Evolutionary conservation across 1,284 basidiomycete species (phyloP).

Genomic region (Puccinia hordei): DNA sequence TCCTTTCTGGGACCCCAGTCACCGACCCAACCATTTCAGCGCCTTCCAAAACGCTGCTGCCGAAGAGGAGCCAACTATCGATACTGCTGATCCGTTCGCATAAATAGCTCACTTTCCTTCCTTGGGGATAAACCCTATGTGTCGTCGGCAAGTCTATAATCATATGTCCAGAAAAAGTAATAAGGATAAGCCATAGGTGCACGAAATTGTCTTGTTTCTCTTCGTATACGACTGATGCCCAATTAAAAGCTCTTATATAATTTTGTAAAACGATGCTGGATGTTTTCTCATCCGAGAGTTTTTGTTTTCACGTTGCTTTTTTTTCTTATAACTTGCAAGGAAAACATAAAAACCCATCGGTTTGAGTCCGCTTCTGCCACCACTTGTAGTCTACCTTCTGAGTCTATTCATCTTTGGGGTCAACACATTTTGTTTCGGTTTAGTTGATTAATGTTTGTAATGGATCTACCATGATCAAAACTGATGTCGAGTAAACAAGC

Average conservation of each 20-base stretch:
- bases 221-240: too few relatives aligned
- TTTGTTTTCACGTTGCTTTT: not conserved
- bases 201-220: too few relatives aligned
- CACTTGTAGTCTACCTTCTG: too few relatives aligned
- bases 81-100: slow-evolving; percentile 57
- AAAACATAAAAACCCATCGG: too few relatives aligned
- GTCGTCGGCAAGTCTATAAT: not conserved
- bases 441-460: too few relatives aligned
- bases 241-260: not conserved
- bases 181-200: too few relatives aligned
- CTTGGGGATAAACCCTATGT: not conserved
- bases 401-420: too few relatives aligned
- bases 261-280: slow-evolving; percentile 2
- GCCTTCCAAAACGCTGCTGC: slow-evolving; percentile 54
- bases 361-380: too few relatives aligned
- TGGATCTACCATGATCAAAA: too few relatives aligned
- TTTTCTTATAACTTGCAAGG: not conserved
- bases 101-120: slow-evolving; percentile 36
- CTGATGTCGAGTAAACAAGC: too few relatives aligned
- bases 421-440: too few relatives aligned
- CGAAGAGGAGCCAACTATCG: slow-evolving; percentile 54
- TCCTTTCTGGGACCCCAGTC: slow-evolving; percentile 93
- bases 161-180: not conserved
- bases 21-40: slow-evolving; percentile 67
- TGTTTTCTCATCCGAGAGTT: not conserved